Percentiles rank a stretch among this genome's conserved stretches.
These are phyloP conservation scores for Mucor sp. DNA, from an alignment of 371 early-diverging fungal species.

Conservation along the genomic window DNA sequence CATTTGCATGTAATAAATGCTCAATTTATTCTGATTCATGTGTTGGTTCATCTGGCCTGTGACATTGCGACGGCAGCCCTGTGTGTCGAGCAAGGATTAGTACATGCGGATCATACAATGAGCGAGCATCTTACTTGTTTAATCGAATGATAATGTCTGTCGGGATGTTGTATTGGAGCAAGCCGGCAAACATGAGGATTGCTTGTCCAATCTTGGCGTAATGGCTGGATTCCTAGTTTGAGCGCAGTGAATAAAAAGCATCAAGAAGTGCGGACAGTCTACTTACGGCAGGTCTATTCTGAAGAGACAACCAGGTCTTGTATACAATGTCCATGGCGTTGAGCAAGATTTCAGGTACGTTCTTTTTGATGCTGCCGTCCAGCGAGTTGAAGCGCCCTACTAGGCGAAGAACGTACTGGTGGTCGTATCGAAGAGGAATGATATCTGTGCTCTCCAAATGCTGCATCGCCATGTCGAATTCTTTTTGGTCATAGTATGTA, in stretches of 20 bases:
- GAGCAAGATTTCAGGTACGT: slow-evolving; percentile 77
- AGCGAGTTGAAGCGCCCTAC: slow-evolving; percentile 66
- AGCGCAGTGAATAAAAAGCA: too few species aligned
- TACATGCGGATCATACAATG: too few species aligned
- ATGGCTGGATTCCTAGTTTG: slow-evolving; percentile 17
- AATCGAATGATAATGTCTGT: slow-evolving; percentile 76
- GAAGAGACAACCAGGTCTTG: slow-evolving; percentile 28
- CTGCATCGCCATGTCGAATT: slow-evolving; percentile 42
- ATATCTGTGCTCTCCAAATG: slow-evolving; percentile 30
- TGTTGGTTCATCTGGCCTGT: not conserved
- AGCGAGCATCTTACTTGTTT: slow-evolving; percentile 51
- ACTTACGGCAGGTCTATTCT: not conserved
- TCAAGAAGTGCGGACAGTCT: not conserved
- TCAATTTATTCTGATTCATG: not conserved
- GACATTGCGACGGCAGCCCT: not conserved
- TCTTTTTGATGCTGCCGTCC: slow-evolving; percentile 73
- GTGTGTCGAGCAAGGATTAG: not conserved
- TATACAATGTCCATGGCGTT: slow-evolving; percentile 72
- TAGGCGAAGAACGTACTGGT: slow-evolving; percentile 55
- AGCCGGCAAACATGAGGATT: slow-evolving; percentile 79
- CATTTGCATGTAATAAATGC: not conserved
- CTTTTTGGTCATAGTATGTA: slow-evolving; percentile 47
- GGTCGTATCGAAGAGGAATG: slow-evolving; percentile 66
- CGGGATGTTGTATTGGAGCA: slow-evolving; percentile 83
- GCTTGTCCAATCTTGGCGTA: slow-evolving; percentile 56